Conservation (phyloP, 1,139 yeast species). For the Pichia kudriavzevii region DNA sequence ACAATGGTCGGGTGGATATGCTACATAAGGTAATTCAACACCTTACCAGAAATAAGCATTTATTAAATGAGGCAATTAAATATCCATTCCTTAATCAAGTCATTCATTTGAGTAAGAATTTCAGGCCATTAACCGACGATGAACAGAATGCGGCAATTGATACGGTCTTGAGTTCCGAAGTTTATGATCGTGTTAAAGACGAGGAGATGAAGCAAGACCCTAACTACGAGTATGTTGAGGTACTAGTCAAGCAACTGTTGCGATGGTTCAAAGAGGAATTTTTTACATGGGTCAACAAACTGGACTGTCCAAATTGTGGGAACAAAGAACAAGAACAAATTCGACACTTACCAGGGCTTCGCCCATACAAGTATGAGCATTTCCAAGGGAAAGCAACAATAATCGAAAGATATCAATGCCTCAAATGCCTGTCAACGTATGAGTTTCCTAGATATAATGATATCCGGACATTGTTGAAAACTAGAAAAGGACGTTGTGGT, state of each 20-base stretch:
- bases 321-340: constrained; percentile 33
- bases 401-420: constrained; percentile 61
- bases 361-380: constrained; percentile 33
- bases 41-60: neutral
- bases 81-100: constrained; percentile 6
- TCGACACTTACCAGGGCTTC: constrained; percentile 28
- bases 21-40: neutral
- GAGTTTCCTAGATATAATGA: constrained; percentile 74
- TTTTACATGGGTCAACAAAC: constrained; percentile 77
- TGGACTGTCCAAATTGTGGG: constrained; percentile 54
- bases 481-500: constrained; percentile 80
- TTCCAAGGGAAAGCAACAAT: constrained; percentile 37
- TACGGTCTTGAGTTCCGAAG: constrained; percentile 31
- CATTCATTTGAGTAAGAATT: neutral
- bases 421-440: constrained; percentile 36
- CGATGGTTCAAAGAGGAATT: constrained; percentile 74
- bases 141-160: constrained; percentile 29
- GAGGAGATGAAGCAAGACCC: constrained; percentile 26
- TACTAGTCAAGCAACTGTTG: constrained; percentile 58
- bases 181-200: constrained; percentile 31
- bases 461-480: constrained; percentile 51
- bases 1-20: constrained; percentile 2
- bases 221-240: constrained; percentile 53
- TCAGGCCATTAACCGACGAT: constrained; percentile 14
- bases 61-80: neutral